A percentile compares a stretch with the other conserved stretches of the same genome.
Conservation (phyloP, 2,329 filamentous ascomycete species). For the Penicillium sp. region DNA sequence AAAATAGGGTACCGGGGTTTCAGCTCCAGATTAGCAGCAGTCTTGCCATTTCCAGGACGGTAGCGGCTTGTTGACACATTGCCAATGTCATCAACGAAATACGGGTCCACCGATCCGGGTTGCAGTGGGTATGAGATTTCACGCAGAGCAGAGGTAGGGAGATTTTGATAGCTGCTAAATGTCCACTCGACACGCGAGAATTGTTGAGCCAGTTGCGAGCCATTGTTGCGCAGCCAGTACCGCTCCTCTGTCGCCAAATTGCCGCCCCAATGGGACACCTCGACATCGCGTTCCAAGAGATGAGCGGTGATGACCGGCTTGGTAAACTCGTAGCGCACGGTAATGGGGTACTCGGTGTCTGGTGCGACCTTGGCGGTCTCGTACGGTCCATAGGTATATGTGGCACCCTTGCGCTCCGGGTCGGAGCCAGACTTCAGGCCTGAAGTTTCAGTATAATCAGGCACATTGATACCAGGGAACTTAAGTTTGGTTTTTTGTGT, state of each 20-base stretch:
- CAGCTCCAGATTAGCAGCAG: slow-evolving; percentile 68
- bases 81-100: slow-evolving; percentile 93
- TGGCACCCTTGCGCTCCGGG: slow-evolving; percentile 76
- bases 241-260: slow-evolving; percentile 93
- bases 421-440: slow-evolving; percentile 56
- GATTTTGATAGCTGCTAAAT: slow-evolving; percentile 66
- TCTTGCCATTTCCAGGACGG: slow-evolving; percentile 46
- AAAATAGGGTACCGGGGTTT: slow-evolving; percentile 96
- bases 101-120: slow-evolving; percentile 74
- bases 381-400: slow-evolving; percentile 87
- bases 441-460: slow-evolving; percentile 74
- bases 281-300: slow-evolving; percentile 78
- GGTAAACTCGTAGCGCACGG: slow-evolving; percentile 89
- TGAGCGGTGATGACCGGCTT: slow-evolving; percentile 79
- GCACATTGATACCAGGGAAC: slow-evolving; percentile 68
- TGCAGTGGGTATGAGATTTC: slow-evolving; percentile 74
- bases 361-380: slow-evolving; percentile 63
- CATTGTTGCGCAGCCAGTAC: slow-evolving; percentile 81
- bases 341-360: slow-evolving; percentile 64
- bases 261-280: slow-evolving; percentile 96
- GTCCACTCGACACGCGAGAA: slow-evolving; percentile 76
- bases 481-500: slow-evolving; percentile 99
- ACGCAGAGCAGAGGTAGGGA: slow-evolving; percentile 70
- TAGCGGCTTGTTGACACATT: slow-evolving; percentile 94
- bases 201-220: slow-evolving; percentile 65